A percentile compares a stretch with the other conserved stretches of the same genome.
Conservation (phyloP, 768 basidiomycete genomes). For the Clathrus columnatus region DNA sequence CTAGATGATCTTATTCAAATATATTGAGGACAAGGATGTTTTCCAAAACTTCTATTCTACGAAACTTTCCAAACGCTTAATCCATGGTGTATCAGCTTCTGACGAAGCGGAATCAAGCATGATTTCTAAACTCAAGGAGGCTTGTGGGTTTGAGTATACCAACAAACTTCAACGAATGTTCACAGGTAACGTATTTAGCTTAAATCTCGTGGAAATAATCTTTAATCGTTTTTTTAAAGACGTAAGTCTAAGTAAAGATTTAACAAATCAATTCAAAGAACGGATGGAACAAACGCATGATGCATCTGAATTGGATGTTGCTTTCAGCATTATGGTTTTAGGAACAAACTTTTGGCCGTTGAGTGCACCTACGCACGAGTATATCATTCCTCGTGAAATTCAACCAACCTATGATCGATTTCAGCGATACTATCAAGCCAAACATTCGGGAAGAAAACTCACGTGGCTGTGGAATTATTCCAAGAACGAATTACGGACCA, state of each 20-base stretch:
- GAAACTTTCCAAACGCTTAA: conserved; percentile 86
- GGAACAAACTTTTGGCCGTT: conserved; percentile 97
- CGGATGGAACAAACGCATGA: conserved; percentile 78
- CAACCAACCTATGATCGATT: conserved; percentile 84
- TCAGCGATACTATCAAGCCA: conserved; percentile 85
- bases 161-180: conserved; percentile 97
- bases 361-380: conserved; percentile 73
- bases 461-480: conserved; percentile 99
- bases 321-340: conserved; percentile 87
- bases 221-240: conserved; percentile 39
- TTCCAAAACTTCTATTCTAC: conserved; percentile 98
- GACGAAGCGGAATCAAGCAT: conserved; percentile 96
- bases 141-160: conserved; percentile 94
- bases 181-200: conserved; percentile 46
- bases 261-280: conserved; percentile 91
- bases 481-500: conserved; percentile 92
- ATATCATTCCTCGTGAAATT: conserved; percentile 83
- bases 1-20: conserved; percentile 96
- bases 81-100: conserved; percentile 84
- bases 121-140: conserved; percentile 96
- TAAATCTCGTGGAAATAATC: background rate
- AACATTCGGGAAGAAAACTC: conserved; percentile 90
- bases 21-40: conserved; percentile 97
- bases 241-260: conserved; percentile 90
- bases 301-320: conserved; percentile 71